Base-by-base conservation (phyloP, 2,329 filamentous ascomycete species). In the Bipolaris gigantea region DNA sequence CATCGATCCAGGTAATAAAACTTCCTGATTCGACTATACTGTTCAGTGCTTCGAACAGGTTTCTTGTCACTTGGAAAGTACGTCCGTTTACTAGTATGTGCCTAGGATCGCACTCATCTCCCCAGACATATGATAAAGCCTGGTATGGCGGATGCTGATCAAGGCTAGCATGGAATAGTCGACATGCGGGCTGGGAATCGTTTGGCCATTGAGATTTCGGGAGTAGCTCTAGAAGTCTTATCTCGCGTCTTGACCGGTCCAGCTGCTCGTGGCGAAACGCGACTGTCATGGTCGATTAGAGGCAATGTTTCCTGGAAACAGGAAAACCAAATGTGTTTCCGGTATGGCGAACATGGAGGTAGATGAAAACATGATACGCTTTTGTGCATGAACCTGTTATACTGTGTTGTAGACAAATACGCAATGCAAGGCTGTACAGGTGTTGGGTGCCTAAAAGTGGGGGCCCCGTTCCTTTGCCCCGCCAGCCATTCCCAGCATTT, bases 61-160 rank as follows among this genome's bases (percentile, higher is more conserved):
- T 46, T 16, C 15, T n/a, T 4, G 19, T 46, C 5, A 36, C 43
- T 5, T 27, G 5, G 32, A 46, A 27, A 21, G 19, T 25, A 18
- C 8, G 2, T 9, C 21, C 32, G 9, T 46, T 11, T 9, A 36
- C 13, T 8, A 35, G 15, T 18, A 46, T 46, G 4, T 7, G 8
- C 11, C 9, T 36, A 7, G 16, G 18, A 16, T 46, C 11, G 18
- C 8, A 15, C n/a, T 34, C 5, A 2, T 35, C 32, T n/a, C 43
- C 43, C 43, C 43, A 46, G 11, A 46, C 43, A 21, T 46, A 46
- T 9, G 43, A 46, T 7, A 46, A n/a, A 4, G 43, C 43, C 11
- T 8, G 5, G 19, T 35, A 46, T n/a, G n/a, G 9, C 9, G 43
- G 43, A 18, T 10, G 13, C 1, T 36, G 11, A 46, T 46, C 18